Percentiles rank a stretch among this genome's conserved stretches.
These are phyloP conservation scores for Coriaria nepalensis DNA, from an alignment of 306 rosid species.

Conservation along the genomic window DNA sequence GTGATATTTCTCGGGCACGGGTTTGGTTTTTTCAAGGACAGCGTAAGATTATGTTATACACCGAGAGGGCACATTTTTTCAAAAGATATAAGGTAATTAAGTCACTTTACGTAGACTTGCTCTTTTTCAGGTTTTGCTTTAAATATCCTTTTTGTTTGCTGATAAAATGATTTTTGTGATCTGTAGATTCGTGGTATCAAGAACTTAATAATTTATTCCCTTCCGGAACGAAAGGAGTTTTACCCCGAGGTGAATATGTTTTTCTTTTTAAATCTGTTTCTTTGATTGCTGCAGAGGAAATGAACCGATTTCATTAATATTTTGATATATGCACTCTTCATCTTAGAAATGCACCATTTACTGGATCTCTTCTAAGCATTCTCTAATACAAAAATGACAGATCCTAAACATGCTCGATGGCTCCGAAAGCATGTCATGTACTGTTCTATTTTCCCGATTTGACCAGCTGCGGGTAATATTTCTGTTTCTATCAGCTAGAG, in stretches of 20 bases:
- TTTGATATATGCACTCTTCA: not conserved
- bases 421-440: slow-evolving; percentile 41
- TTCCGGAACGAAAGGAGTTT: slow-evolving; percentile 82
- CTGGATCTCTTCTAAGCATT: slow-evolving; percentile 1
- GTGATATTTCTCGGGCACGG: slow-evolving; percentile 77
- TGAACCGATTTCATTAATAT: not conserved
- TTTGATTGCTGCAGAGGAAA: not conserved
- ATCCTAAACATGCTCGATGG: slow-evolving; percentile 70
- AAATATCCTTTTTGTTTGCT: not conserved
- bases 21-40: slow-evolving; percentile 67
- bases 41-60: slow-evolving; percentile 75
- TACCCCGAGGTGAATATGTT: slow-evolving; percentile 68
- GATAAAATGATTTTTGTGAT: not conserved
- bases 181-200: slow-evolving; percentile 70
- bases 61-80: slow-evolving; percentile 87
- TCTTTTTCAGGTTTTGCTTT: not conserved
- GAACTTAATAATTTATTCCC: slow-evolving; percentile 63
- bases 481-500: not conserved
- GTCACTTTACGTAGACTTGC: not conserved
- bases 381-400: slow-evolving; percentile 19
- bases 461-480: slow-evolving; percentile 57
- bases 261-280: not conserved
- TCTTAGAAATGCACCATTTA: too few relatives aligned
- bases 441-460: slow-evolving; percentile 61
- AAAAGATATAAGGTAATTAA: slow-evolving; percentile 69